Conservation (phyloP, 2,329 filamentous ascomycete genomes). For the Aspergillus sp. region DNA sequence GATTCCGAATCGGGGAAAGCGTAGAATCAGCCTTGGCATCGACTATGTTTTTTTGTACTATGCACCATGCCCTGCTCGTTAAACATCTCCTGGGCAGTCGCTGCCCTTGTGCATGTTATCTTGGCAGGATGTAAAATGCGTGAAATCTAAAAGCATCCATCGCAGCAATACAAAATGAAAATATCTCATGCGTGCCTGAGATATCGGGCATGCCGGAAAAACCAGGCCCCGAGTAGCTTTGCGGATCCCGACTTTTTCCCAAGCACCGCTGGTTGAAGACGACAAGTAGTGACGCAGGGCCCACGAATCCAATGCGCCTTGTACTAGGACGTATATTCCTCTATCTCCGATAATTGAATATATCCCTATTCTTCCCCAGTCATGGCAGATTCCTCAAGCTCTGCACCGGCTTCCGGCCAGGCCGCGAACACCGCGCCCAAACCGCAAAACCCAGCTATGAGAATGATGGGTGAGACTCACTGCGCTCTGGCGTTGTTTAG, state of each 20-base stretch:
- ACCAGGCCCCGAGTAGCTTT: slow-evolving; percentile 5
- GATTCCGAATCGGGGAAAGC: slow-evolving; percentile 22
- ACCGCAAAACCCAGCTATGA: slow-evolving; percentile 22
- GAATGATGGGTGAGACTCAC: slow-evolving; percentile 21
- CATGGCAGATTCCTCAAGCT: slow-evolving; percentile 9
- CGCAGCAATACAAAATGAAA: neutral
- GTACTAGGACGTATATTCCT: neutral
- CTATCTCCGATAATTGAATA: neutral
- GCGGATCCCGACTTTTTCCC: slow-evolving; percentile 10
- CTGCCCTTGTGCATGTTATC: neutral
- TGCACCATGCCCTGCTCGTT: no score
- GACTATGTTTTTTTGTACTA: neutral
- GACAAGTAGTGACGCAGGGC: neutral
- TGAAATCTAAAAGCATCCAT: neutral
- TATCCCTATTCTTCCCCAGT: neutral
- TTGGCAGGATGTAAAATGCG: neutral
- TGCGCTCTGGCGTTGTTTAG: neutral
- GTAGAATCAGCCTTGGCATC: slow-evolving; percentile 13
- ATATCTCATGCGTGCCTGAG: neutral
- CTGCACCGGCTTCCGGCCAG: slow-evolving; percentile 4
- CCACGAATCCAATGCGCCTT: neutral
- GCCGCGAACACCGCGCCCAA: slow-evolving; percentile 17
- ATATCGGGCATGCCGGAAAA: slow-evolving; percentile 4
- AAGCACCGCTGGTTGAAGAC: neutral
- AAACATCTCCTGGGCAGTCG: neutral